Evolutionary conservation across 441 rosid genomes (phyloP), one percentile per base, ranked within the genome.

Genomic region (Eutrema salsugineum): DNA sequence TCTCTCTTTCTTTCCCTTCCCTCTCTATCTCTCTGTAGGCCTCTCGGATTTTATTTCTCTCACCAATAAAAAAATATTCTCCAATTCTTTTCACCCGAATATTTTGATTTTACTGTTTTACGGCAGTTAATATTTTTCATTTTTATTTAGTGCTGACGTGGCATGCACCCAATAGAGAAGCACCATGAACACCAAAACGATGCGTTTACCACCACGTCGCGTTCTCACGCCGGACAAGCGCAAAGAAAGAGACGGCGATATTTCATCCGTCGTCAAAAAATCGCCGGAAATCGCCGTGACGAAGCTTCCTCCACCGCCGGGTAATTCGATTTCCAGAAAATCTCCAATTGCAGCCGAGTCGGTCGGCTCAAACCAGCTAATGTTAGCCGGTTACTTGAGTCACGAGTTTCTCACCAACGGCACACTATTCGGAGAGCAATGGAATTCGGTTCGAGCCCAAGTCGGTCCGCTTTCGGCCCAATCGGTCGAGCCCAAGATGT

Each of bases 171-270:
- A 61, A 69, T 63, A 77, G 73, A 62, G 16, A 38, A 43, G 15
- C 38, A 44, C 51, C 22, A 84, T 82, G 88, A 87, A 82, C 71
- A 91, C 97, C 83, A 91, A 91, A 91, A 84, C 90, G 83, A 93
- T 93, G 98, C 97, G 94, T 68, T 84, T 87, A n/a, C 96, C 94
- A 39, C 86, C 98, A 65, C 92, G 97, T 61, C 96, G 96, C 33
- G 81, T 86, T 53, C 54, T 82, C 72, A 85, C 89, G 81, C 59
- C 87, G 60, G 83, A 77, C 59, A 93, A 88, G 72, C 87, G 91
- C 28, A 89, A 85, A 76, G 89, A 89, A 22, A 78, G 85, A 68
- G 90, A 83, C 46, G 85, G 71, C 49, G 60, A 50, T 30, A 78
- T 81, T 15, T 30, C 62, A 73, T 50, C 70, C 60, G 61, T 56